Percentiles rank a stretch among this genome's conserved stretches.
Conservation (phyloP, 2,329 filamentous ascomycete genomes). For the Ascochyta clinopodiicola region DNA sequence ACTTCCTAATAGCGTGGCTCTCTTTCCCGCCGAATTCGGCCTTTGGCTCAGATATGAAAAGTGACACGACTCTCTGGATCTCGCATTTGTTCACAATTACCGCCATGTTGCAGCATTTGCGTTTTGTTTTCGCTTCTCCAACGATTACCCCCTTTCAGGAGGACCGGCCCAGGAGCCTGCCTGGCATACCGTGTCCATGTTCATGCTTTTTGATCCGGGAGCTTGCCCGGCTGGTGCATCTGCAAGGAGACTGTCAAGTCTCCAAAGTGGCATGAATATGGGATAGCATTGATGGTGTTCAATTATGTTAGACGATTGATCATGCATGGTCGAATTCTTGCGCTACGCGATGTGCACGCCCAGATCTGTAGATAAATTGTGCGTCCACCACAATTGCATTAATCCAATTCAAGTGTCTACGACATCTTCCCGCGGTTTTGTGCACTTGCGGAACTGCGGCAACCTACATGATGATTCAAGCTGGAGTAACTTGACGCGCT, state of each 20-base stretch:
- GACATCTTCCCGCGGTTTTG: background rate
- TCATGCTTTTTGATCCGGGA: conserved; percentile 39
- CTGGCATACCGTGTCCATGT: conserved; percentile 34
- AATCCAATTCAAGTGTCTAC: too few relatives aligned
- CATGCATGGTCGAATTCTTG: background rate
- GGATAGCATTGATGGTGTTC: conserved; percentile 14
- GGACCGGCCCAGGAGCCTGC: conserved; percentile 36
- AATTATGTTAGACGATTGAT: background rate
- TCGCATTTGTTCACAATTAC: background rate
- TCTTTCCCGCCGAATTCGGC: background rate
- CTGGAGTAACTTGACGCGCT: background rate
- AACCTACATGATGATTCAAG: background rate
- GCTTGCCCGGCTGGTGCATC: conserved; percentile 33
- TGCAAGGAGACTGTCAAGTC: conserved; percentile 19
- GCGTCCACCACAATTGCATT: background rate
- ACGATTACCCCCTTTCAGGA: conserved; percentile 43
- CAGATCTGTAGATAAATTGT: conserved; percentile 1
- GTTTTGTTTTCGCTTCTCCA: conserved; percentile 31
- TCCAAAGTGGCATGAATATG: conserved; percentile 20
- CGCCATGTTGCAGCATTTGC: conserved; percentile 13
- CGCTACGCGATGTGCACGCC: background rate
- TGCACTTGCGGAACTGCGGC: background rate
- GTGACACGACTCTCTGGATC: background rate
- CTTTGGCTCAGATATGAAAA: conserved; percentile 12
- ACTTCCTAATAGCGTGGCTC: conserved; percentile 1